phyloP scores from a whole-genome alignment of 106 monocot species.

The Amphibolis antarctica region DNA sequence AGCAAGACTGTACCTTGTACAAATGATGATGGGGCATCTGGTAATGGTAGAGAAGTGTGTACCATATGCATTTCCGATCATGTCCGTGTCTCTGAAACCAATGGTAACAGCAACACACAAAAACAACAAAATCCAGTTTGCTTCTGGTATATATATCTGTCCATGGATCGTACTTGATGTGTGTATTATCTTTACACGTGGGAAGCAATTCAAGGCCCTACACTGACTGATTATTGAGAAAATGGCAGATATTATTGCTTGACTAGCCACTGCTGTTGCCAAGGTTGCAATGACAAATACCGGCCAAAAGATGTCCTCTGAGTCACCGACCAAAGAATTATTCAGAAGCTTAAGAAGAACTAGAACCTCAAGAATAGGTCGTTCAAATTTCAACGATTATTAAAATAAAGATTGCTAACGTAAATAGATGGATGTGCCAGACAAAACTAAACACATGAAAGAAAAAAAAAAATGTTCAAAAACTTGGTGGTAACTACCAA shows the following conservation, averaged over 20 bases:
- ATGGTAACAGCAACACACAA: constrained; percentile 51
- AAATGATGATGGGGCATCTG: not conserved
- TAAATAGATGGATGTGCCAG: no score
- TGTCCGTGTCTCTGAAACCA: constrained; percentile 47
- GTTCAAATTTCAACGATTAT: no score
- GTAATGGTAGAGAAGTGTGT: constrained; percentile 5
- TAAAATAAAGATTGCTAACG: no score
- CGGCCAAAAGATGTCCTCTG: constrained; percentile 73
- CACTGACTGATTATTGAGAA: constrained; percentile 82
- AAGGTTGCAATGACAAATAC: constrained; percentile 64
- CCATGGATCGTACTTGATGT: constrained; percentile 66
- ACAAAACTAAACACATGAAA: no score
- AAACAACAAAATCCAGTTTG: constrained; percentile 74
- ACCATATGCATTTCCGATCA: constrained; percentile 91
- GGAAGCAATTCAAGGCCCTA: constrained; percentile 61
- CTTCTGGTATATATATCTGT: constrained; percentile 88
- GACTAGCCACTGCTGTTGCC: constrained; percentile 60
- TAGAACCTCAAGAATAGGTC: no score
- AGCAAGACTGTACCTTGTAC: not conserved
- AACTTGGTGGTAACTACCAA: no score
- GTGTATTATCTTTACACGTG: constrained; percentile 75
- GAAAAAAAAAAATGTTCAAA: no score
- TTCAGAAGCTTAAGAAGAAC: no score
- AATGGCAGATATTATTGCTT: constrained; percentile 76
- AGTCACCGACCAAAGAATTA: not conserved